Evolutionary conservation across 2,329 filamentous ascomycete genomes (phyloP), one percentile per base, ranked within the genome.

Genomic region (Metarhizium sp.): DNA sequence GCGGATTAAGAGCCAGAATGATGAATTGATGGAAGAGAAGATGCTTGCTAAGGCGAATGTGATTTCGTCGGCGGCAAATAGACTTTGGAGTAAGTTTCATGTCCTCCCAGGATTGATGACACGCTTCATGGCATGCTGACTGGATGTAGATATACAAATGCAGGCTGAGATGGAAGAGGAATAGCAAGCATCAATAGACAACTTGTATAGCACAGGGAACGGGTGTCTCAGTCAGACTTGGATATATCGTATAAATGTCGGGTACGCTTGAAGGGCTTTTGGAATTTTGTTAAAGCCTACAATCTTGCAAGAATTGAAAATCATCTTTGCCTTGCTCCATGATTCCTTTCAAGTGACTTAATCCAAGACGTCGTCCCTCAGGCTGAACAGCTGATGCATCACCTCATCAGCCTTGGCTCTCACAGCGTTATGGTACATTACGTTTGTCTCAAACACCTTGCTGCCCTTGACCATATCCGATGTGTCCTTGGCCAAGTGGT

Each of bases 371-470:
- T 85, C 80, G 58, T 96, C 90, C 60, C 90, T 81, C 66, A 96
- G 69, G 52, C 78, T 81, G 67, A 95, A 94, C 3, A 96, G 74
- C 63, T 87, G 81, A 62, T 81, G 81, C 63, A 96, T 74, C 18
- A 96, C 82, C 61, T 95, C 88, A 32, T 90, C 87, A 4, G 85
- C 76, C 70, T 83, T 88, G 52, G 79, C 78, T 57, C 89, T 78
- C 47, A 96, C 69, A 0, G 88, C 92, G 65, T 94, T 87, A 70
- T 97, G 92, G 66, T 94, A 94, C 78, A 95, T 82, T 29, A 79
- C 77, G 67, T 96, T 96, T 43, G 90, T 96, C 65, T 94, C 82
- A 63, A 87, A 94, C 45, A 89, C 84, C 73, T 90, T 91, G 66
- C 83, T 86, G 1, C 84, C 85, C 67, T 82, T 86, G 67, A 96